Evolutionary conservation across 1,284 basidiomycete genomes (phyloP), one percentile per base, ranked within the genome.

Genomic region (Tilletia indica): DNA sequence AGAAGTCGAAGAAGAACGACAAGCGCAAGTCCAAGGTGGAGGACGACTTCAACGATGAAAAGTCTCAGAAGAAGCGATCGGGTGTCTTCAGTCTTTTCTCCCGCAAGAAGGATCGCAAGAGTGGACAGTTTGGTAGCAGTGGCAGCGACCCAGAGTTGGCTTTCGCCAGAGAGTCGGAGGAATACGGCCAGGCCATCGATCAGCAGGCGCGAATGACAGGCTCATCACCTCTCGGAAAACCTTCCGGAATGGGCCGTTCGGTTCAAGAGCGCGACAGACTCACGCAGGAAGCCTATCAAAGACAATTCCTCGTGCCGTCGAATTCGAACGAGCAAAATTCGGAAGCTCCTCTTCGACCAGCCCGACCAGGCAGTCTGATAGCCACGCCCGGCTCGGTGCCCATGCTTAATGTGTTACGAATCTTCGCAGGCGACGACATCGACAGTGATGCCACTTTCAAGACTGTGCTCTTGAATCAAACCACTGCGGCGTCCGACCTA

Each of bases 401-500:
- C 0, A 91, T 95, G 76, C 88, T 98, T 72, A 97, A 92, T 79
- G 95, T 99, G 72, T 90, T 98, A 69, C 91, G 95, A 21, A 90
- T 99, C 61, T 98, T 99, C 83, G 94, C 94, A 0, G 96, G 95
- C 9, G 90, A 92, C 74, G 81, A 85, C 25, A 82, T 87, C 73
- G 90, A 94, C 81, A 93, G 93, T 0, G 94, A 97, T 77, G 93
- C 94, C 2, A 97, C 94, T 0, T 99, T 98, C 88, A 98, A 98
- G 87, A 98, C 96, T 0, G 96, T 97, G 0, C 86, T 98, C 25
- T 89, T 98, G 74, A 97, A 95, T 81, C 87, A 91, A 8, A 90
- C 90, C 4, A 97, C 94, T 0, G 91, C 91, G 0, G 89, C 93
- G 0, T 86, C 87, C 0, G 95, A 97, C 71, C 89, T 99, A 36